Evolutionary conservation across 352 stramenopile species (phyloP), one percentile per base, ranked within the genome.

Genomic region (Blastocystis sp.): DNA sequence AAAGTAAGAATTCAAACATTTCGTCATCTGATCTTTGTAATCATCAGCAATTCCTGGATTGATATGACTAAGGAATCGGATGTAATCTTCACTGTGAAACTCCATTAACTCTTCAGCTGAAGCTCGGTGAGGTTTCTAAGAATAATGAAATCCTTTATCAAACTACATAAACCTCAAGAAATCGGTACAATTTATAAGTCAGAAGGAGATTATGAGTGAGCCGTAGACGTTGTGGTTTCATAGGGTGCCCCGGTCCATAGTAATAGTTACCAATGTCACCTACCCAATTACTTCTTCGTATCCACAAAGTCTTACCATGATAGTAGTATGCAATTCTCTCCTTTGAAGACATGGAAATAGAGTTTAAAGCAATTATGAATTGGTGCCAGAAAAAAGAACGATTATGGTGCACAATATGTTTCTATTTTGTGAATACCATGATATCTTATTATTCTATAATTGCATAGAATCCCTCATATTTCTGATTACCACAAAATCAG

Each of bases 81-180:
- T 94, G 91, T 99, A 99, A 60, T 99, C 96, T 37, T 97, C 93
- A 40, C 93, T 94, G 90, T 99, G 97, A 90, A 98, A 99, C 33
- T 93, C 92, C 90, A 95, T 95, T 91, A 99, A 97, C 92, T 99
- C 96, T 77, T 97, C 93, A 15, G 51, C 78, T 30, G 90, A 93
- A 7, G 93, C 94, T 30, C 93, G 90, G 89, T 95, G 93, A 42
- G 93, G 93, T 42, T 93, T 87, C 80, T 91, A 68, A 33, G 19
- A 75, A 22, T 64, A 15, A 81, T 33, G 17, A 17, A 13, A 7
- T 15, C 7, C 22, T 40, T 40, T 22, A 62, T 0, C 57, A n/a
- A 78, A 92, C 33, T 92, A 96, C 93, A 92, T 98, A 99, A 53
- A 98, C 96, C 87, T 99, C 96, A 96, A 99, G 98, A 91, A 98